Conservation (phyloP, 768 basidiomycete species). For the Gymnopilus junonius region DNA sequence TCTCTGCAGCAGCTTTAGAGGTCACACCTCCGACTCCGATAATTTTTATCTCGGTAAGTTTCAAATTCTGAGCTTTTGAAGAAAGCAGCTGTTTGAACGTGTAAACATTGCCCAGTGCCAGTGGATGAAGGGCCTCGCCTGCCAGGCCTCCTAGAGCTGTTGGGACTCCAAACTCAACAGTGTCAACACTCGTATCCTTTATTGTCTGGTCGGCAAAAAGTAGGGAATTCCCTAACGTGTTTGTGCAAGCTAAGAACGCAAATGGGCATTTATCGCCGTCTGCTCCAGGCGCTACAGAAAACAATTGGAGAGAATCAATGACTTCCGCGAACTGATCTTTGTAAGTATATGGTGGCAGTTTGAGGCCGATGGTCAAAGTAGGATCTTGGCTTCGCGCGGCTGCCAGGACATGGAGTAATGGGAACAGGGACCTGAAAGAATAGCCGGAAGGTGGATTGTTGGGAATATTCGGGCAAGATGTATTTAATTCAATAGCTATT, state of each 20-base stretch:
- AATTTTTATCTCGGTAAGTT: conserved; percentile 55
- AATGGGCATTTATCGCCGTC: conserved; percentile 43
- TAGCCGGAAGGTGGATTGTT: conserved; percentile 72
- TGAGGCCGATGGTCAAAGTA: conserved; percentile 71
- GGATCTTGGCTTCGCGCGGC: conserved; percentile 51
- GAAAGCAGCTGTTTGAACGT: conserved; percentile 59
- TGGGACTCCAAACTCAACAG: conserved; percentile 65
- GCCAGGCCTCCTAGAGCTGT: conserved; percentile 73
- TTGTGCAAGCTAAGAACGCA: conserved; percentile 80
- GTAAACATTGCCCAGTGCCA: conserved; percentile 80
- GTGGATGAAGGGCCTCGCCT: conserved; percentile 74
- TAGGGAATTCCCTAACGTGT: conserved; percentile 76
- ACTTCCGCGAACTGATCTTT: conserved; percentile 62
- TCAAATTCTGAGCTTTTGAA: conserved; percentile 33
- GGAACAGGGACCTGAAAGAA: conserved; percentile 48
- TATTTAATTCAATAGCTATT: conserved; percentile 83
- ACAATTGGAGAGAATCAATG: conserved; percentile 47
- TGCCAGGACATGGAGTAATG: conserved; percentile 58
- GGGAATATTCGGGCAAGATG: conserved; percentile 83
- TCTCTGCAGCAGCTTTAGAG: conserved; percentile 54
- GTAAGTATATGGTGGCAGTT: conserved; percentile 76
- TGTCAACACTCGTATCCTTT: neutral
- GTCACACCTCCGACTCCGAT: conserved; percentile 88
- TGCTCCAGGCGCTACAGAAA: conserved; percentile 30
- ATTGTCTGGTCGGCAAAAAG: conserved; percentile 61